Evolutionary conservation across 2,329 filamentous ascomycete genomes (phyloP), one percentile per base, ranked within the genome.

Genomic region (Elsinoe fawcettii): DNA sequence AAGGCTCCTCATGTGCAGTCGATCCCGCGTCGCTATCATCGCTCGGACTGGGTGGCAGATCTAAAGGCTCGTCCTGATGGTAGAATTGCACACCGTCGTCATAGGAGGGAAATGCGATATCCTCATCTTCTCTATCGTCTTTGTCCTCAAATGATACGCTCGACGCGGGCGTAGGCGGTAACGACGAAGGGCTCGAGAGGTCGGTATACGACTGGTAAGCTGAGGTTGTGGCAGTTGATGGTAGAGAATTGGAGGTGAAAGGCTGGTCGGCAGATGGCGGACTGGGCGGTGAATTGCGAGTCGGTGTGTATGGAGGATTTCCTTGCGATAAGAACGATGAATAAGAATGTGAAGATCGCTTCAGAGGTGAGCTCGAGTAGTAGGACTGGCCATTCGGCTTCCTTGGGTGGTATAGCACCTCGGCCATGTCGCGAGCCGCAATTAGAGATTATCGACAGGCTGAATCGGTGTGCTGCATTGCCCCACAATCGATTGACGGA

Each of bases 81-180:
- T 55, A 58, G 55, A 62, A 65, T 41, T 61, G 59, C 23, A 63
- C 64, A 16, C 54, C 54, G 55, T 66, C 62, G 58, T 69, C 69
- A 64, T 77, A 79, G 55, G 72, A 68, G 7, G 76, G 75, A 62
- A 79, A 77, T 4, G 69, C 63, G 56, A 77, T 69, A 41, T 69
- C 68, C 22, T 69, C 73, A 43, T 82, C 77, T 36, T 79, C 74
- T 36, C 75, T 69, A 59, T 79, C 73, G 46, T 77, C 67, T 59
- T 80, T 79, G 47, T 78, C 80, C 56, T 80, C 78, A 56, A 86
- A 71, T 11, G 83, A 86, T 56, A 85, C 71, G 63, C 80, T 85
- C 64, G 82, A 84, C 16, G 80, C 78, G 3, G 83, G 80, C 2
- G 83, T 87, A 1, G 84, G 86, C 22, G 77, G 75, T 66, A 78